A percentile compares a stretch with the other conserved stretches of the same genome.
Evolutionary conservation across 108 stramenopile genomes (phyloP).

Genomic region (Cyclotella baltica): DNA sequence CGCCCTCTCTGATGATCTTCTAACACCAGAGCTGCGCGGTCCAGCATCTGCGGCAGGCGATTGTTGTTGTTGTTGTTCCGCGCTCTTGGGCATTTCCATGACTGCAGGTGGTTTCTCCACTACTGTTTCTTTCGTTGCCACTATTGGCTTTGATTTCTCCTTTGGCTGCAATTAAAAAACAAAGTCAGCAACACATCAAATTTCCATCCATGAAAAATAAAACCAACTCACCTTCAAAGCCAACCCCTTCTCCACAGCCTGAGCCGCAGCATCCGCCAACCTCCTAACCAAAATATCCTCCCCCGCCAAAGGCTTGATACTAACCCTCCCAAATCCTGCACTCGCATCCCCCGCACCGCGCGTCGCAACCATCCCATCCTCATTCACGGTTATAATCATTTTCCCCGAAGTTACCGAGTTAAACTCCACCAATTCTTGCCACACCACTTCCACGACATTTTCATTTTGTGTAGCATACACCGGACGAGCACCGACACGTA

Average conservation of each 20-base stretch:
- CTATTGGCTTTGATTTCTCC: neutral
- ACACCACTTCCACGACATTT: conserved; percentile 68
- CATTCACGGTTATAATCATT: conserved; percentile 66
- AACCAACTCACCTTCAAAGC: conserved; percentile 62
- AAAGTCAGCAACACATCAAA: neutral
- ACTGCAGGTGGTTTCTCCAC: neutral
- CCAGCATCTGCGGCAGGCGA: conserved; percentile 47
- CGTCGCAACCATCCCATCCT: conserved; percentile 62
- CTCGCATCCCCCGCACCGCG: conserved; percentile 71
- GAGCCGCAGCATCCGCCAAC: conserved; percentile 79
- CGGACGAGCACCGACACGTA: conserved; percentile 76
- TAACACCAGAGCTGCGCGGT: conserved; percentile 77
- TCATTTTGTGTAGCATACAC: conserved; percentile 63
- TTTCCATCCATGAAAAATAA: neutral
- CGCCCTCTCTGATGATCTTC: conserved; percentile 71
- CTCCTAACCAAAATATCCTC: conserved; percentile 79
- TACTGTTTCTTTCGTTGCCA: neutral
- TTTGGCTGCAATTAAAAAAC: neutral
- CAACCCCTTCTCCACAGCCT: conserved; percentile 87
- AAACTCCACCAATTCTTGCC: conserved; percentile 81
- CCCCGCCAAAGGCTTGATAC: conserved; percentile 67
- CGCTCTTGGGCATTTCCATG: neutral
- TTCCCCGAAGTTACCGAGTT: conserved; percentile 68
- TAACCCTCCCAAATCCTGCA: conserved; percentile 67
- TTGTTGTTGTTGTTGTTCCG: conserved; percentile 15